Conservation (phyloP, 768 basidiomycete genomes). For the Boletus rufocinnamomeus region DNA sequence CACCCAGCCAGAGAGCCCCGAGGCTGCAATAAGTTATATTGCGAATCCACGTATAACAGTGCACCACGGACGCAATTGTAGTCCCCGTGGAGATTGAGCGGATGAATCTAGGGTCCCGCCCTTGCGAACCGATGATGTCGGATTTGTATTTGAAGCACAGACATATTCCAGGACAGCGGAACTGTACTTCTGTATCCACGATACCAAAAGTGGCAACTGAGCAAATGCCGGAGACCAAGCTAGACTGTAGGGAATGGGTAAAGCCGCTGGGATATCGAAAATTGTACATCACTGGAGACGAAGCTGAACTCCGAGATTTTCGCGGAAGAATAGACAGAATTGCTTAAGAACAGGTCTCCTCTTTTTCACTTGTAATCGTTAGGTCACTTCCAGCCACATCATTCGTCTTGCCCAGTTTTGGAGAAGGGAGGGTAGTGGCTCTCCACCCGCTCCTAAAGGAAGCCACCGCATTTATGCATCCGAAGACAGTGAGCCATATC, state of each 20-base stretch:
- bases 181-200: neutral
- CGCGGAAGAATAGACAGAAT: neutral
- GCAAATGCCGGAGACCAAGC: neutral
- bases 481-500: slow-evolving; percentile 44
- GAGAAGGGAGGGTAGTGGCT: slow-evolving; percentile 49
- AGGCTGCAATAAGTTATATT: neutral
- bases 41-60: neutral
- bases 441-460: slow-evolving; percentile 74
- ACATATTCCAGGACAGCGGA: neutral
- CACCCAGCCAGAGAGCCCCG: neutral
- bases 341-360: slow-evolving; percentile 12
- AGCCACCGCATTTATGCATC: slow-evolving; percentile 52
- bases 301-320: neutral
- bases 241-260: neutral
- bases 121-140: neutral
- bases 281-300: neutral
- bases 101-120: neutral
- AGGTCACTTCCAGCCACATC: slow-evolving; percentile 6
- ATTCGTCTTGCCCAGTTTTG: neutral
- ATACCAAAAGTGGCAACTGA: neutral
- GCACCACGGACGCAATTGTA: neutral
- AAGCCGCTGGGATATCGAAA: neutral
- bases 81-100: neutral
- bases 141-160: neutral
- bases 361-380: slow-evolving; percentile 13